Base-by-base conservation (phyloP, 1,139 yeast species). In the Pneumocystis carinii region DNA sequence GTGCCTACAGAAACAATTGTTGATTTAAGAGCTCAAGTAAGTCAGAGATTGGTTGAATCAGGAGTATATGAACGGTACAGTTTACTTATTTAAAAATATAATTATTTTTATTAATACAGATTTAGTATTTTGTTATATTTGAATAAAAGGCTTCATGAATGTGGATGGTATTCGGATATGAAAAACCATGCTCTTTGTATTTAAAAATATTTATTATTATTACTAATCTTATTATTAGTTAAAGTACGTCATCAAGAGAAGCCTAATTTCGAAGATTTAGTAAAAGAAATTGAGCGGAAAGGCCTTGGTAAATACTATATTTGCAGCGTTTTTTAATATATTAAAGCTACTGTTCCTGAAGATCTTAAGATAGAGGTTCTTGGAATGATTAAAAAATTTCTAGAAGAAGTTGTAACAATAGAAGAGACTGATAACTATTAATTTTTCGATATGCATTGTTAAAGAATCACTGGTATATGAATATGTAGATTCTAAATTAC, bases 81-180 rank as follows among this genome's bases (percentile, higher is more conserved):
- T 48, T 48, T 48, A 48, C 12, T 48, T 5, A 24, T 48, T 48
- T 12, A 12, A 48, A 19, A 24, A 24, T 48, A 48, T 24, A 7
- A 24, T 24, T 1, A 8, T 48, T 48, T 19, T 48, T 48, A 24
- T 24, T 48, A 48, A 48, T 24, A 48, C 12, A 10, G 32, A 24
- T 10, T 24, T 24, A 48, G 55, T 24, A 48, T 48, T 24, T 24
- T 19, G n/a, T 48, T 29, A 2, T 29, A 48, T 48, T 24, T 48
- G 29, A 19, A 4, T 48, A 48, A 24, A 14, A 48, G n/a, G 29
- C 55, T 48, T 48, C 55, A 48, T 24, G 55, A 48, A 48, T 48
- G 55, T 24, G 55, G 55, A 48, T 48, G 55, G 55, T 48, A 48
- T 48, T 48, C 55, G n/a, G 55, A 48, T 24, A 48, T 48, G 55